Evolutionary conservation across 768 basidiomycete species (phyloP).

Genomic region (Termitomyces sp.): DNA sequence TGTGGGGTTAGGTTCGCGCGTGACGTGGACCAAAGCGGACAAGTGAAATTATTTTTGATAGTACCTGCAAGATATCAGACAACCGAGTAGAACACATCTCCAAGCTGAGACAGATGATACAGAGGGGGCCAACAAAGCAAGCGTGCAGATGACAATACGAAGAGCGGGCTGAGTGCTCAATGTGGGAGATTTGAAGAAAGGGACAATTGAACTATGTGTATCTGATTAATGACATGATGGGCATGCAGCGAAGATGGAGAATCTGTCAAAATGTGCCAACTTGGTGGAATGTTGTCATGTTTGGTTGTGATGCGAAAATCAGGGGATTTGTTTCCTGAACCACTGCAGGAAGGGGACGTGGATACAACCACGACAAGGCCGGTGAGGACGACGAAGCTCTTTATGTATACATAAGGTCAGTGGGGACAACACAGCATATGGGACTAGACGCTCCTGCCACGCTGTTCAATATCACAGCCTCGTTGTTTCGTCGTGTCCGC

Average conservation of each 20-base stretch:
- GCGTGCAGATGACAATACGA: not conserved
- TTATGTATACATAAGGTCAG: conserved; percentile 12
- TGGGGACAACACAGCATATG: not conserved
- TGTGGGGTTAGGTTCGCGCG: not conserved
- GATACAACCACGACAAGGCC: not conserved
- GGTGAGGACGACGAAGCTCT: conserved; percentile 1
- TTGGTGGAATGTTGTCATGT: conserved; percentile 2
- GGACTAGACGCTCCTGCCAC: conserved; percentile 1
- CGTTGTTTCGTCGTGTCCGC: conserved; percentile 14
- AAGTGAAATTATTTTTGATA: not conserved
- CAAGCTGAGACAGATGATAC: not conserved
- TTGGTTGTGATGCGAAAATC: conserved; percentile 11
- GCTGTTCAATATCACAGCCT: conserved; percentile 12
- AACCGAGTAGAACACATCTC: not conserved
- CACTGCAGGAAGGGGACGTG: not conserved
- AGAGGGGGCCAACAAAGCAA: not conserved
- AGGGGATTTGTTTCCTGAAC: not conserved
- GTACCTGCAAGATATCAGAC: not conserved
- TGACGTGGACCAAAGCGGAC: not conserved
- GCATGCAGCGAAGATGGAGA: not conserved
- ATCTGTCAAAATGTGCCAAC: not conserved
- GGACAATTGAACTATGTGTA: not conserved
- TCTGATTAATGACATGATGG: not conserved
- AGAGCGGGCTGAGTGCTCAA: not conserved
- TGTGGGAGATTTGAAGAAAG: not conserved